Conservation (phyloP, 129 eudicot species). For the Flaveria linearis region DNA sequence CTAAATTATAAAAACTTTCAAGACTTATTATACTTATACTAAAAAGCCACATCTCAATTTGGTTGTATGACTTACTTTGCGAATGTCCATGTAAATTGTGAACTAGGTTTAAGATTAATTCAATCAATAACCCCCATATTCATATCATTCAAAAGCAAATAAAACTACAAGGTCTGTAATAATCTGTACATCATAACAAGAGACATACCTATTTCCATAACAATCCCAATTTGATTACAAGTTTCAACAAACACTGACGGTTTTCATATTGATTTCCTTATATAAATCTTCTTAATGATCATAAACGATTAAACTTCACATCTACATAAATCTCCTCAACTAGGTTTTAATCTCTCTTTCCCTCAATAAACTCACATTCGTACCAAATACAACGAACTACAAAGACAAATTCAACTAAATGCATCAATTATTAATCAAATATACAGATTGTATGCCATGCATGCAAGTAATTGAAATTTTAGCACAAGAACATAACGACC, state of each 20-base stretch:
- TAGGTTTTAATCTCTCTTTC: not conserved
- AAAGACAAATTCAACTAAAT: constrained; percentile 5
- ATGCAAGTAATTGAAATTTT: not conserved
- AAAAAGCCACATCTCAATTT: not conserved
- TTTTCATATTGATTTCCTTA: not conserved
- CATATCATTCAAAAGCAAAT: not conserved
- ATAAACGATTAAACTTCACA: not conserved
- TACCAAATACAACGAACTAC: not conserved
- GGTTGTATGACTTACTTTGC: not conserved
- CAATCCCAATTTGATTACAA: not conserved
- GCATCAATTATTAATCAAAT: constrained; percentile 4
- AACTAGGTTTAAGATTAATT: constrained; percentile 17
- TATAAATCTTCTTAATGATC: not conserved
- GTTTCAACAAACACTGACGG: constrained; percentile 1
- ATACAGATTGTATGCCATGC: constrained; percentile 12
- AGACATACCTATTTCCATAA: not conserved
- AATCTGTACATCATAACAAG: not conserved
- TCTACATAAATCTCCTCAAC: not conserved
- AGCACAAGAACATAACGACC: not conserved
- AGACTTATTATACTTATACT: not conserved
- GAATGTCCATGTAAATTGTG: not conserved
- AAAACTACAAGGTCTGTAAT: not conserved
- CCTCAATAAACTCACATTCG: not conserved
- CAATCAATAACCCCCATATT: constrained; percentile 11
- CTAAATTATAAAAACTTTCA: not conserved